Percentiles rank a stretch among this genome's conserved stretches.
Conservation (phyloP, 495 filamentous ascomycete species). For the Aspergillus leporis region DNA sequence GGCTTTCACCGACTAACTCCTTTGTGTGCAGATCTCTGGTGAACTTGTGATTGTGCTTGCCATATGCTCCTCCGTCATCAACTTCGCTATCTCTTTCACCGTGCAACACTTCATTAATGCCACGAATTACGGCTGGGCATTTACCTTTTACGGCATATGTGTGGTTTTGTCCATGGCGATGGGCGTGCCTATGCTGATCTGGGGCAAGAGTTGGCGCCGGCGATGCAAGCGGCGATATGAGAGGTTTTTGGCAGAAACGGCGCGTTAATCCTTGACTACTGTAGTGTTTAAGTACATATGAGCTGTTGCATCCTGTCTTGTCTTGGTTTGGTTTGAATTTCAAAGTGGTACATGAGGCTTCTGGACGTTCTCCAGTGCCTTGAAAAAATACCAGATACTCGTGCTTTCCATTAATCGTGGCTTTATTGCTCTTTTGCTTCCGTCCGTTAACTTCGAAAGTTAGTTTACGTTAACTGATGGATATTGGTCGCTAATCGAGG, state of each 20-base stretch:
- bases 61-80: constrained; percentile 33
- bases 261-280: neutral
- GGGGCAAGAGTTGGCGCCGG: constrained; percentile 33
- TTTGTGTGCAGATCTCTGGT: constrained; percentile 25
- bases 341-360: neutral
- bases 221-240: constrained; percentile 28
- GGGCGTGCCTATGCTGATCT: constrained; percentile 28
- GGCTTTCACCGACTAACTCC: neutral
- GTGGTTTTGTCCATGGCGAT: constrained; percentile 24
- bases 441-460: neutral
- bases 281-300: neutral
- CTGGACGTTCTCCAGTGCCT: neutral
- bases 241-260: constrained; percentile 26
- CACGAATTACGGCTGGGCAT: constrained; percentile 32
- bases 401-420: neutral
- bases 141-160: constrained; percentile 30
- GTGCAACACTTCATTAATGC: constrained; percentile 35
- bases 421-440: neutral
- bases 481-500: neutral
- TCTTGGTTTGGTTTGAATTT: neutral
- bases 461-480: neutral
- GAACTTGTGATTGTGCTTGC: constrained; percentile 37
- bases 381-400: neutral
- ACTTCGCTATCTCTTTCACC: constrained; percentile 35
- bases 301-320: neutral